Conservation (phyloP, 2,329 filamentous ascomycete species). For the Aspergillus ustus region DNA sequence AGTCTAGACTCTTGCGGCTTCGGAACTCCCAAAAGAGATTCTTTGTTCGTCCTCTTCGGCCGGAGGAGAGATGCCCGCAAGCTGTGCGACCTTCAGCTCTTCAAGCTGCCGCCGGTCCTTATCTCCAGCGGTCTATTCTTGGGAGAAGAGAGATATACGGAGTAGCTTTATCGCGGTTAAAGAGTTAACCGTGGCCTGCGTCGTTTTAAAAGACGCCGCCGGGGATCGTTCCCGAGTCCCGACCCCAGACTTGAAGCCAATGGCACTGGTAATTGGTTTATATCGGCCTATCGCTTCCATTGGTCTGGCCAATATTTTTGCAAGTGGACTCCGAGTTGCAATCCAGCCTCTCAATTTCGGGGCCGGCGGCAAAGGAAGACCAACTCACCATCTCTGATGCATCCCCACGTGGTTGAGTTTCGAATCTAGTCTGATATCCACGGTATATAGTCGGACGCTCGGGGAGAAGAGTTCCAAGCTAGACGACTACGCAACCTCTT, state of each 20-base stretch:
- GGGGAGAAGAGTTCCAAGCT: not conserved
- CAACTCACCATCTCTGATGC: slow-evolving; percentile 1
- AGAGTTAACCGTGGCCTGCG: not conserved
- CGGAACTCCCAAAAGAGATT: not conserved
- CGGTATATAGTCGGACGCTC: not conserved
- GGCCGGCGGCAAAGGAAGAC: not conserved
- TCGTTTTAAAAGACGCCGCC: slow-evolving; percentile 7
- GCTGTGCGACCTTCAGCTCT: not conserved
- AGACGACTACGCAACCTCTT: not conserved
- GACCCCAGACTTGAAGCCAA: not conserved
- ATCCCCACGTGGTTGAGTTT: slow-evolving; percentile 15
- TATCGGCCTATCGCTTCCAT: not conserved
- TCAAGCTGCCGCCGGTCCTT: not conserved
- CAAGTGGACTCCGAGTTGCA: slow-evolving; percentile 4
- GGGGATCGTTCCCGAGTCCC: not conserved
- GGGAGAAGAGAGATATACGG: not conserved
- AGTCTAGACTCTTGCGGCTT: not conserved
- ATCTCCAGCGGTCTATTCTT: slow-evolving; percentile 1
- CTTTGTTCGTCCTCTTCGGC: not conserved
- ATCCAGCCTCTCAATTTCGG: not conserved
- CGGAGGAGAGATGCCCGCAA: not conserved
- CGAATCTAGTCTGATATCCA: not conserved
- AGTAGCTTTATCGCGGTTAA: not conserved
- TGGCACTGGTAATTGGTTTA: not conserved
- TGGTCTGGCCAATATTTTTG: not conserved